These are phyloP conservation scores for Heterobasidion irregulare DNA, from an alignment of 1,284 basidiomycete species.

Conservation along the genomic window DNA sequence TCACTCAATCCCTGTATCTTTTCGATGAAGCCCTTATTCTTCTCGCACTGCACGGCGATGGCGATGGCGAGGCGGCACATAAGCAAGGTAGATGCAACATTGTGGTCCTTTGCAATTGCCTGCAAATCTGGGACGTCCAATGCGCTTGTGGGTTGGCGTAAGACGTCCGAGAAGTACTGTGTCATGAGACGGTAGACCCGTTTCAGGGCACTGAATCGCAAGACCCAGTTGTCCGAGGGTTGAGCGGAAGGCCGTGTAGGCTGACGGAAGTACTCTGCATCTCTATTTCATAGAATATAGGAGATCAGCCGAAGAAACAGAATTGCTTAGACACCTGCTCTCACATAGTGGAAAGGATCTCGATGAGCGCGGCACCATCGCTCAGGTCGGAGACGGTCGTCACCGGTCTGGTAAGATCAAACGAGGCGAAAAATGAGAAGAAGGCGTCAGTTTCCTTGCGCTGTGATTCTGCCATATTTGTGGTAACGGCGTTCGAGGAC, in stretches of 20 bases:
- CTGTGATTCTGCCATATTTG: constrained; percentile 36
- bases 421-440: constrained; percentile 70
- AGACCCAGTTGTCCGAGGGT: constrained; percentile 80
- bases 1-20: constrained; percentile 78
- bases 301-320: background rate
- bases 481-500: background rate
- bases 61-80: constrained; percentile 85
- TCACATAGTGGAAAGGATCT: constrained; percentile 66
- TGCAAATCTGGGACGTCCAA: constrained; percentile 79
- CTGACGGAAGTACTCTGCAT: constrained; percentile 71
- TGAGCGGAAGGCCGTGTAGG: constrained; percentile 46
- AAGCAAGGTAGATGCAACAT: constrained; percentile 56
- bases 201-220: constrained; percentile 80
- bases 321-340: constrained; percentile 15
- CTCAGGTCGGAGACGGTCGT: constrained; percentile 57
- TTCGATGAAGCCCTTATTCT: constrained; percentile 76
- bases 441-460: constrained; percentile 68
- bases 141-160: constrained; percentile 63
- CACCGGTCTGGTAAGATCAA: constrained; percentile 55
- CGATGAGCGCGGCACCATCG: constrained; percentile 67
- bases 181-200: constrained; percentile 82
- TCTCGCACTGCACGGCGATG: constrained; percentile 87
- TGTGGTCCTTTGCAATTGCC: constrained; percentile 70
- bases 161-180: constrained; percentile 76
- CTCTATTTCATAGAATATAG: constrained; percentile 33